phyloP scores from a whole-genome alignment of 768 basidiomycete genomes.

The Mycena haematopus region DNA sequence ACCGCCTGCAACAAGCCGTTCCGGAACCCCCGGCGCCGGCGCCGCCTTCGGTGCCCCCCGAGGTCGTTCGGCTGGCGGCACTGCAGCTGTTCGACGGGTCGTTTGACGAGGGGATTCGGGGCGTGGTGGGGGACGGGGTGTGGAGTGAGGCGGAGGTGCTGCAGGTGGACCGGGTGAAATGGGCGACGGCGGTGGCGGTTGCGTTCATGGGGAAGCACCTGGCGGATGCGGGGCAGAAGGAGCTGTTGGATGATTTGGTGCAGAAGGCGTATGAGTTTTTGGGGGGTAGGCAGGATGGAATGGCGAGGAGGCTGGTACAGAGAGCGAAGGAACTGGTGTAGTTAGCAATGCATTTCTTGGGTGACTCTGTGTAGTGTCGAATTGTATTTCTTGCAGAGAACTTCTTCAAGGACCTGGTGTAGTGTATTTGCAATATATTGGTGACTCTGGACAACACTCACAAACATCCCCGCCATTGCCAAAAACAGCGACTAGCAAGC shows the following conservation, averaged over 20 bases:
- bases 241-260: conserved; percentile 49
- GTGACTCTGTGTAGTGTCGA: too few relatives aligned
- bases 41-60: conserved; percentile 30
- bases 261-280: conserved; percentile 52
- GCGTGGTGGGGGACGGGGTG: conserved; percentile 44
- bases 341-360: too few relatives aligned
- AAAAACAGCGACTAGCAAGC: conserved; percentile 3
- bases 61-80: conserved; percentile 44
- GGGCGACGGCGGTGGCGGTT: conserved; percentile 56
- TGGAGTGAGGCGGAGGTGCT: conserved; percentile 39
- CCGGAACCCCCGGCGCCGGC: conserved; percentile 14
- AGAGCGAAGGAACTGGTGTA: not conserved
- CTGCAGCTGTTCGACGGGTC: conserved; percentile 57
- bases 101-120: conserved; percentile 43
- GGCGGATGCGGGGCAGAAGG: conserved; percentile 38
- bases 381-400: too few relatives aligned
- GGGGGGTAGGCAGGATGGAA: conserved; percentile 28
- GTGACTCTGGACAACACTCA: not conserved
- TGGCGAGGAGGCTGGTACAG: not conserved
- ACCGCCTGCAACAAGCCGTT: not conserved
- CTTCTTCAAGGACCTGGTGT: too few relatives aligned
- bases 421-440: too few relatives aligned
- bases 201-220: conserved; percentile 52
- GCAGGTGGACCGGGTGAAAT: conserved; percentile 43
- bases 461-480: not conserved